These are phyloP conservation scores for Podosphaera xanthii DNA, from an alignment of 2,329 filamentous ascomycete species.

Conservation along the genomic window DNA sequence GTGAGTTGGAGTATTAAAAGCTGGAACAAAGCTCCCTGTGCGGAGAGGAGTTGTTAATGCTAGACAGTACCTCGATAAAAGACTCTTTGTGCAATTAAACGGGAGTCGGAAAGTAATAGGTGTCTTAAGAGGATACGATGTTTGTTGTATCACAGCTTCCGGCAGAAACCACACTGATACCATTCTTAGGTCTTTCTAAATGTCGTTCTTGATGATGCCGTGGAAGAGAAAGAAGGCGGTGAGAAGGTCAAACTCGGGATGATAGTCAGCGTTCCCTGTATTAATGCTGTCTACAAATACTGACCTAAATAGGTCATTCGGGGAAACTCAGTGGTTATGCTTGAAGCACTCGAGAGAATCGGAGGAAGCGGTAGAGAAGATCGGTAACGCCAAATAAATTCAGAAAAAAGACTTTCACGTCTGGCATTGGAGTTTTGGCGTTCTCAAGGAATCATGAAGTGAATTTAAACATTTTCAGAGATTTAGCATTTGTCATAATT, in stretches of 20 bases:
- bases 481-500: no score
- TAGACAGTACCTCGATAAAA: constrained; percentile 88
- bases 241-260: constrained; percentile 82
- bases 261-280: constrained; percentile 39
- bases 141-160: constrained; percentile 18
- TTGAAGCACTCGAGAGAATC: constrained; percentile 58
- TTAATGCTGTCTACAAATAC: background rate
- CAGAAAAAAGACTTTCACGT: no score
- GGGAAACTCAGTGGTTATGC: constrained; percentile 95
- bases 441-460: no score
- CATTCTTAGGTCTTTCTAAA: constrained; percentile 71
- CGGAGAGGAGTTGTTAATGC: background rate
- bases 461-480: no score
- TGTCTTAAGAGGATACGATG: constrained; percentile 85
- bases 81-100: constrained; percentile 92
- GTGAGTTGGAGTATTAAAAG: constrained; percentile 24
- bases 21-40: background rate
- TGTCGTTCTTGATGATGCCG: constrained; percentile 88
- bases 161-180: constrained; percentile 8
- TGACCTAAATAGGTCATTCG: constrained; percentile 52
- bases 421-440: no score
- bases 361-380: constrained; percentile 29
- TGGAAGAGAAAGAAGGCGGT: constrained; percentile 80
- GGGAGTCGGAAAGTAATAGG: constrained; percentile 95
- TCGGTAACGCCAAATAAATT: constrained; percentile 5